Base-by-base conservation (phyloP, 2,329 filamentous ascomycete genomes). In the Leptographium galeiforme region DNA sequence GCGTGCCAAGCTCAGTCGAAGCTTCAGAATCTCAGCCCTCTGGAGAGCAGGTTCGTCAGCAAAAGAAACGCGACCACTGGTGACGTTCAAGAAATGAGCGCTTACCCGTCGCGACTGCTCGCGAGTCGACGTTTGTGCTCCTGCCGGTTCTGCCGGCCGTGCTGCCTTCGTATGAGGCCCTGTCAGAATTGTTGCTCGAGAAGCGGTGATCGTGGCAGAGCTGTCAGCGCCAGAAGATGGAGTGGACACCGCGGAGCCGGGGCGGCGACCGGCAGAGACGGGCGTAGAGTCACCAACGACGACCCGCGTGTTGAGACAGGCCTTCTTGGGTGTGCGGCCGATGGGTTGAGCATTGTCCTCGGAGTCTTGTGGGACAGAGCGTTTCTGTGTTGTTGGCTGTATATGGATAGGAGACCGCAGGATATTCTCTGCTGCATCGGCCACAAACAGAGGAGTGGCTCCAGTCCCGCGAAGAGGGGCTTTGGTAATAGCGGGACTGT, bases 1-100 rank as follows among this genome's bases (percentile, higher is more conserved):
- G 62, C 77, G 78, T 14, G 84, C 86, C 19, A 89, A 76, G 33
- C 78, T 74, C 16, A 90, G 77, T n/a, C 85, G 77, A 11, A 87
- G 74, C 51, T 77, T 77, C 46, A 89, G 71, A 49, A 81, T 77
- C 62, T 85, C 78, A 19, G 81, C 82, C 67, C 78, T 77, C 76
- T 85, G 36, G 25, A 33, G 6, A 45, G 6, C 30, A 8, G 39
- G 16, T 7, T 40, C 25, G 13, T 19, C n/a, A 33, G 13, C 8
- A 19, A 19, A 19, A 18, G 6, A 18, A 33, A 3, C 34, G 8
- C 2, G 12, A 36, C 8, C 25, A 25, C 25, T 25, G 25, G 25
- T 25, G 25, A 25, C 25, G 25, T 25, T 25, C 5, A 25, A 25
- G 25, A 25, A 25, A 5, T 25, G 25, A 5, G 25, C 25, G 25